phyloP scores from a whole-genome alignment of 140 eudicot genomes.

The Erigeron philadelphicus region DNA sequence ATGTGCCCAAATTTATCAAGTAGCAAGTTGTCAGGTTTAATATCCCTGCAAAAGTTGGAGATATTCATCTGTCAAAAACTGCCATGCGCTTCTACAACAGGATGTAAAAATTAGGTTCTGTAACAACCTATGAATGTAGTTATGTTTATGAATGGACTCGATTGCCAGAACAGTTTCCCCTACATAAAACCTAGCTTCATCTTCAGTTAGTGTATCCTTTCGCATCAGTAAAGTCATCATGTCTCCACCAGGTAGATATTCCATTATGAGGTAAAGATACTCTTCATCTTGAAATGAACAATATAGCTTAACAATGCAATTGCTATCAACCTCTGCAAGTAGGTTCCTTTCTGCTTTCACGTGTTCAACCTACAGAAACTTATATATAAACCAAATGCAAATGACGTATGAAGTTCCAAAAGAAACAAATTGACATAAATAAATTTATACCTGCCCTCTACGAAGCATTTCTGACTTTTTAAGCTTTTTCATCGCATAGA shows the following conservation, averaged over 20 bases:
- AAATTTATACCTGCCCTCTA: constrained; percentile 77
- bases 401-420: not conserved
- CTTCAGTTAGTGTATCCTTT: constrained; percentile 87
- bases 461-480: constrained; percentile 98
- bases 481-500: constrained; percentile 95
- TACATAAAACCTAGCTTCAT: constrained; percentile 87
- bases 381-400: not conserved
- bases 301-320: constrained; percentile 94
- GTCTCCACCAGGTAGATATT: constrained; percentile 97
- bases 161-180: constrained; percentile 98
- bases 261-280: constrained; percentile 89
- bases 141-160: constrained; percentile 94
- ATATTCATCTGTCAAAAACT: constrained; percentile 17
- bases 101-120: constrained; percentile 10
- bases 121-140: constrained; percentile 88
- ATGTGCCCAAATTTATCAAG: constrained; percentile 93
- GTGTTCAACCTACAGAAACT: constrained; percentile 69
- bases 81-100: not conserved
- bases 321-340: constrained; percentile 98
- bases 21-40: constrained; percentile 92
- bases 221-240: constrained; percentile 98
- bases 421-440: not conserved
- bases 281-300: constrained; percentile 98
- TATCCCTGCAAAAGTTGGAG: constrained; percentile 58
- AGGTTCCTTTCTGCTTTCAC: constrained; percentile 96